phyloP scores from a whole-genome alignment of 2,329 filamentous ascomycete species.

The Ophiocordyceps camponoti-rufipedis region DNA sequence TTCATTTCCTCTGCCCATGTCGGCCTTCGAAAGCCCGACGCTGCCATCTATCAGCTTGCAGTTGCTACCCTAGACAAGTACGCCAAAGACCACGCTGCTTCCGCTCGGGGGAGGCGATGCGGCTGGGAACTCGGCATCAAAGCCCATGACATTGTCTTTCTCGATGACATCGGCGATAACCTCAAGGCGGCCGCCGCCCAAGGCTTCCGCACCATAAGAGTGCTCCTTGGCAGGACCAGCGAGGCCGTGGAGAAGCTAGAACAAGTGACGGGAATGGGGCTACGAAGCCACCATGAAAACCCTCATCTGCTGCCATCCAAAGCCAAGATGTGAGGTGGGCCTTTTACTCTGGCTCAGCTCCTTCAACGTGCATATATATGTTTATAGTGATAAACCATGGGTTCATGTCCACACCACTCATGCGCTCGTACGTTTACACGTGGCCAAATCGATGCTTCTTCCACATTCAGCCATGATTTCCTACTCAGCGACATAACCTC shows the following conservation, averaged over 20 bases:
- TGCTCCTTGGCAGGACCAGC: slow-evolving; percentile 56
- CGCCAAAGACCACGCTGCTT: slow-evolving; percentile 30
- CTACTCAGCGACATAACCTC: neutral
- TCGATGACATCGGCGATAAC: slow-evolving; percentile 92
- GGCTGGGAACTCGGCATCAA: slow-evolving; percentile 33
- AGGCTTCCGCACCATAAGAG: slow-evolving; percentile 74
- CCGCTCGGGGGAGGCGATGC: slow-evolving; percentile 16
- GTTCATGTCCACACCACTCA: too few relatives aligned
- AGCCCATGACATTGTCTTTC: slow-evolving; percentile 58
- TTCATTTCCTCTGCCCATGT: slow-evolving; percentile 78
- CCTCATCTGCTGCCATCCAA: slow-evolving; percentile 18
- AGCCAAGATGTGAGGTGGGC: slow-evolving; percentile 21
- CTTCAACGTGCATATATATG: neutral
- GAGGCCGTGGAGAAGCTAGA: slow-evolving; percentile 76
- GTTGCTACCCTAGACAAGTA: slow-evolving; percentile 46
- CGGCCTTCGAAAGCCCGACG: slow-evolving; percentile 74
- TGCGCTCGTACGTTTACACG: too few relatives aligned
- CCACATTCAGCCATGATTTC: neutral
- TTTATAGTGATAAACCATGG: too few relatives aligned
- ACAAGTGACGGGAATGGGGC: slow-evolving; percentile 45
- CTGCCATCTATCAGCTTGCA: slow-evolving; percentile 60
- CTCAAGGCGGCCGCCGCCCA: slow-evolving; percentile 57
- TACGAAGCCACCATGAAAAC: slow-evolving; percentile 37
- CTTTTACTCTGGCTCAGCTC: neutral
- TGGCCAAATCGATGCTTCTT: too few relatives aligned